Conservation (phyloP, 306 rosid species). For the Heteromeles arbutifolia region DNA sequence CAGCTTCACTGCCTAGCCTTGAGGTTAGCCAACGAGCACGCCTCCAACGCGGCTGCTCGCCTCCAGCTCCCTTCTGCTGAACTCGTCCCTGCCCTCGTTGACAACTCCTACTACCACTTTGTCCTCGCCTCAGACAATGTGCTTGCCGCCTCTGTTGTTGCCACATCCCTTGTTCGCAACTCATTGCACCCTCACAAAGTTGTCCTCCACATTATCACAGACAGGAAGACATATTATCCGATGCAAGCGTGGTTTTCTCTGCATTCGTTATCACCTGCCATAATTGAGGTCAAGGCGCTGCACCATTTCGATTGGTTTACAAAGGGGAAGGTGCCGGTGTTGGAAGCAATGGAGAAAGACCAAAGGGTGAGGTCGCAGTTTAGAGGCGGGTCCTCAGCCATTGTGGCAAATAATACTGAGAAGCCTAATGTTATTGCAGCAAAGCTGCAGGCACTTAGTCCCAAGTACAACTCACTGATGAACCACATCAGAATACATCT, state of each 20-base stretch:
- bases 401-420: slow-evolving; percentile 70
- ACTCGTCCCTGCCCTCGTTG: slow-evolving; percentile 84
- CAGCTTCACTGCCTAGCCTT: slow-evolving; percentile 93
- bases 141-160: slow-evolving; percentile 88
- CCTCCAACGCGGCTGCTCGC: slow-evolving; percentile 90
- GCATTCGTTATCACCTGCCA: slow-evolving; percentile 77
- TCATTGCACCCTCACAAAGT: slow-evolving; percentile 57
- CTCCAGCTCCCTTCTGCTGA: slow-evolving; percentile 94
- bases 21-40: slow-evolving; percentile 81
- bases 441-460: slow-evolving; percentile 93
- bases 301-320: slow-evolving; percentile 96
- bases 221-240: slow-evolving; percentile 81
- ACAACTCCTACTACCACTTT: slow-evolving; percentile 75
- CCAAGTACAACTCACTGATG: slow-evolving; percentile 96
- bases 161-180: slow-evolving; percentile 72
- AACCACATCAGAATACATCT: slow-evolving; percentile 90
- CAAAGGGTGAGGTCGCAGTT: slow-evolving; percentile 77
- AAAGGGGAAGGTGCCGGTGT: slow-evolving; percentile 92
- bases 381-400: slow-evolving; percentile 93
- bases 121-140: slow-evolving; percentile 95
- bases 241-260: slow-evolving; percentile 99
- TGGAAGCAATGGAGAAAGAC: slow-evolving; percentile 98
- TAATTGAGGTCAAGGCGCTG: slow-evolving; percentile 95
- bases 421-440: slow-evolving; percentile 81
- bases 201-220: slow-evolving; percentile 88